A percentile compares a stretch with the other conserved stretches of the same genome.
These are phyloP conservation scores for Saccharata proteae DNA, from an alignment of 2,329 filamentous ascomycete species.

Conservation along the genomic window DNA sequence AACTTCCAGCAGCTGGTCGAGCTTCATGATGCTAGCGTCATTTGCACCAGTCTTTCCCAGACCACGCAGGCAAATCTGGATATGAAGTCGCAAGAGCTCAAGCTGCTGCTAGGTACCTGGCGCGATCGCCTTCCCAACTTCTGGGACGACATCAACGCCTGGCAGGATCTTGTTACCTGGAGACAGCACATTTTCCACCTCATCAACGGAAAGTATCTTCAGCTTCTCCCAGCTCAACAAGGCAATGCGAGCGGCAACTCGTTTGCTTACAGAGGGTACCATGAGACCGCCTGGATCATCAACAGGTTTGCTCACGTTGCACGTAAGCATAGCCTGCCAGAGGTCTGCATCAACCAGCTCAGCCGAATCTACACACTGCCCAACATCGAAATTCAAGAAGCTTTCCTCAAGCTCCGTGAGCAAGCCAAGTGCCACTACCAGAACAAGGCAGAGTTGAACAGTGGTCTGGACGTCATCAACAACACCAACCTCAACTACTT, in stretches of 20 bases:
- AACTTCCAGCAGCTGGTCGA: constrained; percentile 98
- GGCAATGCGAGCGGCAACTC: constrained; percentile 80
- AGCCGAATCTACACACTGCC: constrained; percentile 97
- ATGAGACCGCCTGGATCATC: constrained; percentile 99
- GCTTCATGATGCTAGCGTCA: constrained; percentile 92
- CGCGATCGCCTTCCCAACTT: constrained; percentile 90
- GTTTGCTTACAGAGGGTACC: constrained; percentile 92
- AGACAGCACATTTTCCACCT: constrained; percentile 96
- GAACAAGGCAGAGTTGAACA: constrained; percentile 82
- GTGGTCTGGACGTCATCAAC: constrained; percentile 94
- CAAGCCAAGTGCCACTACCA: constrained; percentile 99
- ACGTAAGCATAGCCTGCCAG: constrained; percentile 88
- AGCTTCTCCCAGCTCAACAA: constrained; percentile 65
- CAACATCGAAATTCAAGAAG: constrained; percentile 99
- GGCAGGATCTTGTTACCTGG: constrained; percentile 99
- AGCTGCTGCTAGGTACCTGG: constrained; percentile 88
- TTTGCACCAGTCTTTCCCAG: constrained; percentile 77
- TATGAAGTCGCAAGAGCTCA: constrained; percentile 88
- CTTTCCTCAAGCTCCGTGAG: constrained; percentile 95
- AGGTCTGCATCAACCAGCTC: constrained; percentile 94
- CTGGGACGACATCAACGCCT: constrained; percentile 98
- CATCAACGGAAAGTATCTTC: constrained; percentile 89
- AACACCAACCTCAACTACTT: constrained; percentile 99
- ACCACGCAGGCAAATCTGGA: constrained; percentile 82
- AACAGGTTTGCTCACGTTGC: constrained; percentile 97